Evolutionary conservation across 148 eudicot species (phyloP).

Genomic region (Oxyria digyna): DNA sequence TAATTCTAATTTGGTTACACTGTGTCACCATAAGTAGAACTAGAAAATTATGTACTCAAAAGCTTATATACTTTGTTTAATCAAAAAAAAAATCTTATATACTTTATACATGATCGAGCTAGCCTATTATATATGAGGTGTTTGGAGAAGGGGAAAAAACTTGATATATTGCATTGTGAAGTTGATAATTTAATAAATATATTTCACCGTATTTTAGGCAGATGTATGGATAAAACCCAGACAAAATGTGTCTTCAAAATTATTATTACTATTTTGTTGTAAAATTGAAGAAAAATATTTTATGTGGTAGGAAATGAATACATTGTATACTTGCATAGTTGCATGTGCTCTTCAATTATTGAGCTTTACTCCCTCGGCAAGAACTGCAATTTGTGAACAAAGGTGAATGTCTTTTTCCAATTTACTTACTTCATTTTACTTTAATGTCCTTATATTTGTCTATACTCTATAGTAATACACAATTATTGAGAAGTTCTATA

Average conservation of each 20-base stretch:
- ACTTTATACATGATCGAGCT: too few relatives aligned
- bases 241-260: background rate
- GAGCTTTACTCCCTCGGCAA: background rate
- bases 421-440: background rate
- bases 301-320: background rate
- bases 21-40: background rate
- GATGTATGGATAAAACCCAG: background rate
- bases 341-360: constrained; percentile 4
- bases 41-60: background rate
- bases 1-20: background rate
- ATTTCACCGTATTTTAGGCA: background rate
- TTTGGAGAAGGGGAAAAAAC: too few relatives aligned
- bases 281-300: background rate
- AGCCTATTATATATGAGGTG: too few relatives aligned
- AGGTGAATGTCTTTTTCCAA: background rate
- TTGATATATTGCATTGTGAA: background rate
- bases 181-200: background rate
- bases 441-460: too few relatives aligned
- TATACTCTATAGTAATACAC: too few relatives aligned
- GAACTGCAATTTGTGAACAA: background rate
- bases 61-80: too few relatives aligned
- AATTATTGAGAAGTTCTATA: too few relatives aligned
- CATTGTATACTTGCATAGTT: background rate
- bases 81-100: too few relatives aligned
- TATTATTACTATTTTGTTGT: background rate